phyloP scores from a whole-genome alignment of 106 monocot species.

The Gastrodia elata region DNA sequence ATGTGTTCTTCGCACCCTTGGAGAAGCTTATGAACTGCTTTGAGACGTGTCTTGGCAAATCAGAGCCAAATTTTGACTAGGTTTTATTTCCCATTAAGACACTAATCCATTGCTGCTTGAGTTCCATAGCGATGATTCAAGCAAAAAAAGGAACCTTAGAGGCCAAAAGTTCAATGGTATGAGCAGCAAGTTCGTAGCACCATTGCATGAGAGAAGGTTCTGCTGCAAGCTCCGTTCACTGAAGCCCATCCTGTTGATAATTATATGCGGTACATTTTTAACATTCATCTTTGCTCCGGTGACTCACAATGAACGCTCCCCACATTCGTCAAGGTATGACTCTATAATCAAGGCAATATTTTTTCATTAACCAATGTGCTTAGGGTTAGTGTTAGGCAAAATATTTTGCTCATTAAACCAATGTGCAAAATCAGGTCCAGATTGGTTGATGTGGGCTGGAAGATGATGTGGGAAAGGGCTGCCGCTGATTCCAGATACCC shows the following conservation, averaged over 20 bases:
- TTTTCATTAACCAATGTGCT: background rate
- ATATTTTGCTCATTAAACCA: background rate
- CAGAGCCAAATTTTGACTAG: background rate
- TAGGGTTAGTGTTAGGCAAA: too few relatives aligned
- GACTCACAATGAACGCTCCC: conserved; percentile 21
- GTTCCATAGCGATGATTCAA: conserved; percentile 33
- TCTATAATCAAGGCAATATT: background rate
- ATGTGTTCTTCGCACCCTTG: too few relatives aligned
- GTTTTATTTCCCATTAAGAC: background rate
- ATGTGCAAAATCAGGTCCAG: conserved; percentile 23
- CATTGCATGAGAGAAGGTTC: conserved; percentile 25
- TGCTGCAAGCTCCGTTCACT: conserved; percentile 45
- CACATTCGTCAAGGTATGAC: conserved; percentile 32
- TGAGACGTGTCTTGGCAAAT: too few relatives aligned
- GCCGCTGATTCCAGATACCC: conserved; percentile 37
- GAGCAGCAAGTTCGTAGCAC: conserved; percentile 20
- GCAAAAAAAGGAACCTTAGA: conserved; percentile 35
- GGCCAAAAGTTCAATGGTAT: conserved; percentile 32
- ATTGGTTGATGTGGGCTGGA: conserved; percentile 43
- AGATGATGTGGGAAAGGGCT: conserved; percentile 42
- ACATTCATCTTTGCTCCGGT: conserved; percentile 42
- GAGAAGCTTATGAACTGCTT: too few relatives aligned
- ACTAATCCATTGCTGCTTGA: background rate
- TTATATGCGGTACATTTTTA: conserved; percentile 47
- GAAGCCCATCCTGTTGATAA: conserved; percentile 38